Evolutionary conservation across 441 rosid genomes (phyloP).

Genomic region (Aleurites moluccanus): DNA sequence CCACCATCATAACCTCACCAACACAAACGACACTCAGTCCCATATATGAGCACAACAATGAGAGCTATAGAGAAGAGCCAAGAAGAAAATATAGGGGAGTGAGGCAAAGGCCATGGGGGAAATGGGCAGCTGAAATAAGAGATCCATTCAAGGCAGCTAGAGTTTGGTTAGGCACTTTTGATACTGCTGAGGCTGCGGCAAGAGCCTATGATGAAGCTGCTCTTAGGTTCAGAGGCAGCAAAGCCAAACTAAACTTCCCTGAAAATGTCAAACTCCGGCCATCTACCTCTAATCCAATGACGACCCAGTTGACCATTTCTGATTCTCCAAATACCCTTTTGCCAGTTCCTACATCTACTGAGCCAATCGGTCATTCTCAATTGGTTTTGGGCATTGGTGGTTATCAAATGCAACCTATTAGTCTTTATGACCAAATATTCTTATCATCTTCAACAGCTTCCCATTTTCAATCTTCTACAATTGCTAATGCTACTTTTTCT

Average conservation of each 20-base stretch:
- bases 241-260: constrained; percentile 95
- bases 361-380: constrained; percentile 28
- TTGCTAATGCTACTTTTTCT: constrained; percentile 20
- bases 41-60: constrained; percentile 46
- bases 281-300: constrained; percentile 25
- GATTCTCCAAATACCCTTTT: constrained; percentile 37
- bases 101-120: constrained; percentile 94
- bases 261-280: constrained; percentile 66
- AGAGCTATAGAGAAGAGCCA: constrained; percentile 37
- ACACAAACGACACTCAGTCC: constrained; percentile 21
- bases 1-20: constrained; percentile 9
- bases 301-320: constrained; percentile 36
- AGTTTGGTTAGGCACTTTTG: constrained; percentile 96
- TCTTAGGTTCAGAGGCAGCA: constrained; percentile 76
- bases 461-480: constrained; percentile 20
- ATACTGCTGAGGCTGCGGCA: constrained; percentile 84
- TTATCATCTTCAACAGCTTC: constrained; percentile 33
- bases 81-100: constrained; percentile 84
- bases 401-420: constrained; percentile 28
- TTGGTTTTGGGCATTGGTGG: constrained; percentile 32
- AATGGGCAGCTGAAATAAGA: constrained; percentile 96
- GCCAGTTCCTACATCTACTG: constrained; percentile 35
- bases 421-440: constrained; percentile 36
- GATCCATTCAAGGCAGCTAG: constrained; percentile 85
- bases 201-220: constrained; percentile 90